A percentile compares a stretch with the other conserved stretches of the same genome.
phyloP scores from a whole-genome alignment of 2,329 filamentous ascomycete genomes.

The Albifimbria verrucaria region DNA sequence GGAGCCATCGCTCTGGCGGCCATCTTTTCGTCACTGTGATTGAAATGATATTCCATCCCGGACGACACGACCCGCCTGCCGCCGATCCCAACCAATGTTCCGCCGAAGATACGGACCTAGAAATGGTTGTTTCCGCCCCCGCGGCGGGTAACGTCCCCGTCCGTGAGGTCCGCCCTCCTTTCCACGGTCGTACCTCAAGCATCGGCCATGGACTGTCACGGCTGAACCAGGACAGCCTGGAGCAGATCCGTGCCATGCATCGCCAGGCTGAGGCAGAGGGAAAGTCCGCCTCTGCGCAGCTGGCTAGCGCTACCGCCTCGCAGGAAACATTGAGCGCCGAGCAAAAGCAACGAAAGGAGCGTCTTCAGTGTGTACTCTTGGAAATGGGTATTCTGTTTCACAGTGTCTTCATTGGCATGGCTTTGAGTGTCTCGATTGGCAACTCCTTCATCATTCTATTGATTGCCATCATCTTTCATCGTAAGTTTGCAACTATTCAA shows the following conservation, averaged over 20 bases:
- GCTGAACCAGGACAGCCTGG: constrained; percentile 18
- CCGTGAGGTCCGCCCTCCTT: constrained; percentile 28
- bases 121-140: background rate
- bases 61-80: constrained; percentile 21
- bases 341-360: constrained; percentile 59
- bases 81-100: constrained; percentile 7
- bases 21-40: constrained; percentile 77
- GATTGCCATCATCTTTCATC: constrained; percentile 75
- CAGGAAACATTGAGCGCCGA: constrained; percentile 38
- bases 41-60: constrained; percentile 64
- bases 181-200: constrained; percentile 29
- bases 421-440: constrained; percentile 73
- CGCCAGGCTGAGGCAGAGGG: constrained; percentile 9
- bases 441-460: constrained; percentile 76
- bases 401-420: constrained; percentile 81
- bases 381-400: constrained; percentile 66
- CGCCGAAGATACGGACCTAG: background rate
- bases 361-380: constrained; percentile 73
- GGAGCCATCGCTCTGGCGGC: constrained; percentile 77
- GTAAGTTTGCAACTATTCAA: constrained; percentile 16
- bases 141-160: constrained; percentile 18
- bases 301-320: constrained; percentile 19
- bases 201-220: constrained; percentile 29
- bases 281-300: constrained; percentile 17
- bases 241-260: constrained; percentile 12